These are phyloP conservation scores for Erysimum cheiri DNA, from an alignment of 441 rosid genomes.

Conservation along the genomic window DNA sequence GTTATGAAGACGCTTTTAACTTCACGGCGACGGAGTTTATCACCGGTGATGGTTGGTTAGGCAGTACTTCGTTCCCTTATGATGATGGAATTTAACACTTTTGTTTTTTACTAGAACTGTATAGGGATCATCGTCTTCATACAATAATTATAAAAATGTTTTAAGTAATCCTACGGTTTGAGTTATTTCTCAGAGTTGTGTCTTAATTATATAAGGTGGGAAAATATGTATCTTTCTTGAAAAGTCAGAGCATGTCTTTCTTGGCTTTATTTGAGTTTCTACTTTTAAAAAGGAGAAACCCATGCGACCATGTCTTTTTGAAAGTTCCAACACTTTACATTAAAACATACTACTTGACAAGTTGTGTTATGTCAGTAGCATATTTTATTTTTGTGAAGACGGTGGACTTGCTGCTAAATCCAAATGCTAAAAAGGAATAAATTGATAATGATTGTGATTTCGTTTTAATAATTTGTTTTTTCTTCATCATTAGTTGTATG, in stretches of 20 bases:
- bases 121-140: background rate
- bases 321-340: constrained; percentile 5
- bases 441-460: background rate
- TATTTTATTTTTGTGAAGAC: background rate
- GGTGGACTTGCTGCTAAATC: background rate
- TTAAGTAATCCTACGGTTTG: constrained; percentile 10
- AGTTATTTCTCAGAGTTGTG: constrained; percentile 5
- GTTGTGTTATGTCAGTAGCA: constrained; percentile 16
- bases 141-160: background rate
- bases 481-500: background rate
- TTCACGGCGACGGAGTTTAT: constrained; percentile 77
- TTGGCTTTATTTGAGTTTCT: constrained; percentile 12
- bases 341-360: constrained; percentile 3
- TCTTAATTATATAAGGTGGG: background rate
- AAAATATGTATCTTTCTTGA: constrained; percentile 17
- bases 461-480: background rate
- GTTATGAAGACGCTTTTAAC: constrained; percentile 62
- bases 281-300: constrained; percentile 5
- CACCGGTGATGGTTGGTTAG: constrained; percentile 73
- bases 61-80: constrained; percentile 67
- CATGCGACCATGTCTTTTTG: constrained; percentile 29
- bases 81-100: constrained; percentile 50
- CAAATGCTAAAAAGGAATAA: background rate
- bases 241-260: background rate
- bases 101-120: background rate